A percentile compares a stretch with the other conserved stretches of the same genome.
These are phyloP conservation scores for Yarrowia sp. DNA, from an alignment of 805 yeast genomes.

Conservation along the genomic window DNA sequence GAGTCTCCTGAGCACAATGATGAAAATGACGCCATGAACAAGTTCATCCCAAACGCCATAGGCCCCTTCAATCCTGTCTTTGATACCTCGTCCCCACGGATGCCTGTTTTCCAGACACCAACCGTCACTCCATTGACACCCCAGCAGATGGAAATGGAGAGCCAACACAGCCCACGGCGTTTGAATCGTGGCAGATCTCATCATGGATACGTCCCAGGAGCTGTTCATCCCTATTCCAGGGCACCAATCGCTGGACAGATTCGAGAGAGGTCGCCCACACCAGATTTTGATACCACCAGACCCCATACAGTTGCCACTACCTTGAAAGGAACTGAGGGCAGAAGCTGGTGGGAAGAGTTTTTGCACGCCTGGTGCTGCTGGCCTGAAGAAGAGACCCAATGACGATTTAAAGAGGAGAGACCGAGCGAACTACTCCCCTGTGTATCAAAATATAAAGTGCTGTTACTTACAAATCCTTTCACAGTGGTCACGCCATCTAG, in stretches of 20 bases:
- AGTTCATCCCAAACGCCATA: neutral
- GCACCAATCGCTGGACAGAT: neutral
- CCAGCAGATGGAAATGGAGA: neutral
- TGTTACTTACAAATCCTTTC: too few relatives aligned
- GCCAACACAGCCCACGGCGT: neutral
- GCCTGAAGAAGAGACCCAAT: neutral
- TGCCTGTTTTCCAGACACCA: neutral
- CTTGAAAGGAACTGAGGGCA: neutral
- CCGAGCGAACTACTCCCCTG: neutral
- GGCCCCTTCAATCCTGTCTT: neutral
- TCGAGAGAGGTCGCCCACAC: neutral
- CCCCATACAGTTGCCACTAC: neutral
- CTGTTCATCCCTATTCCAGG: neutral
- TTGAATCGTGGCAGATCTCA: conserved; percentile 8
- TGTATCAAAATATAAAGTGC: neutral
- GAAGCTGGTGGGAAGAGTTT: neutral
- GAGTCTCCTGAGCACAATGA: neutral
- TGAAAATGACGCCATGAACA: neutral
- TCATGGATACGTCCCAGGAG: conserved; percentile 7
- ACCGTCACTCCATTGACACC: neutral
- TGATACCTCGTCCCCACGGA: conserved; percentile 16
- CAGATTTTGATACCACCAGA: neutral
- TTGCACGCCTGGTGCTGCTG: neutral
- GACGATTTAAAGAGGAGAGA: neutral
- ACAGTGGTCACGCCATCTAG: too few relatives aligned